Evolutionary conservation across 2,329 filamentous ascomycete genomes (phyloP), one percentile per base, ranked within the genome.

Genomic region (Metarhizium brunneum): DNA sequence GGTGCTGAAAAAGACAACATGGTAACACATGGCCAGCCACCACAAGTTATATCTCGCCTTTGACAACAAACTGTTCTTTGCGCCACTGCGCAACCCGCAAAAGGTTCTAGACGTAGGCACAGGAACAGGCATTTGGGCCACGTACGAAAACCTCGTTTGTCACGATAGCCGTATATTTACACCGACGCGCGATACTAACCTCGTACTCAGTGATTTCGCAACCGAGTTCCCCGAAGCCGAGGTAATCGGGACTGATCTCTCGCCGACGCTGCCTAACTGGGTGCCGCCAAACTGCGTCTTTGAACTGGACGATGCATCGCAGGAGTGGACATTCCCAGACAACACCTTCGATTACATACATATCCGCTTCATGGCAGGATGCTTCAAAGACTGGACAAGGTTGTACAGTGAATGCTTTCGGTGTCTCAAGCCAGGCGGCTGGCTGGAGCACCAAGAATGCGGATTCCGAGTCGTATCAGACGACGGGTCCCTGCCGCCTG

Each of bases 101-200:
- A 63, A 62, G 53, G 62, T 77, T 3, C 63, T 76, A 20, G 75
- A 78, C 57, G 58, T 77, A 32, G 75, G 74, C 69, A 67, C 58
- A 58, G 69, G 52, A 71, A 74, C 40, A 7, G 40, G 40, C 3
- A 43, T 43, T n/a, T 43, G 40, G 40, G 40, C 40, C 40, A 43
- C 10, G 35, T 36, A 36, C 35, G 35, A 25, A 25, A 25, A 25
- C 25, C 25, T 3, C 25, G 25, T 36, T 36, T 10, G 7, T 8
- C 8, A 36, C 4, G 4, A 8, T 2, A 1, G 35, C 35, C 8
- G 1, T 6, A 36, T 36, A 3, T 13, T 1, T 36, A 36, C 8
- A 6, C 35, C 35, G 7, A 36, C 5, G 1, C 35, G 4, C 35
- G 3, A 10, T 2, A 36, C 35, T 36, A 36, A 36, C 35, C 7